These are phyloP conservation scores for Calonectria hawksworthii DNA, from an alignment of 2,329 filamentous ascomycete genomes.

Conservation along the genomic window DNA sequence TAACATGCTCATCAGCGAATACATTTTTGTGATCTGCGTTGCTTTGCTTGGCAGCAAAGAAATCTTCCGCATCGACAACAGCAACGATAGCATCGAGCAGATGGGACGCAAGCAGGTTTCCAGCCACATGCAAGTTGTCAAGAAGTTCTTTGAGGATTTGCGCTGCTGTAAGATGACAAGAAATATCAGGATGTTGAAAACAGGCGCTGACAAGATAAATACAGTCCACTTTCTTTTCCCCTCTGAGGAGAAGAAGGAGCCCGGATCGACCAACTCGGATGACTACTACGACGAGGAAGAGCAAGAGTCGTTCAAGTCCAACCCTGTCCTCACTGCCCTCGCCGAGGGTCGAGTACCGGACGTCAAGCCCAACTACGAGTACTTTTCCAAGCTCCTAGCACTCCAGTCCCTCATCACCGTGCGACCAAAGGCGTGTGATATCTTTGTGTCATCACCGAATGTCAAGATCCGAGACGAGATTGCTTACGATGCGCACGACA, in stretches of 20 bases:
- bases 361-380: conserved; percentile 73
- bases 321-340: conserved; percentile 73
- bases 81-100: conserved; percentile 59
- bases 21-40: conserved; percentile 66
- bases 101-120: conserved; percentile 76
- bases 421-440: conserved; percentile 70
- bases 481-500: conserved; percentile 60
- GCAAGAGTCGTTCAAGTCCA: conserved; percentile 72
- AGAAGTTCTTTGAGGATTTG: conserved; percentile 74
- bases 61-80: conserved; percentile 59
- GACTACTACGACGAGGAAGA: conserved; percentile 59
- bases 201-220: conserved; percentile 28
- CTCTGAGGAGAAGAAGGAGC: conserved; percentile 68
- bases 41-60: conserved; percentile 57
- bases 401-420: conserved; percentile 68
- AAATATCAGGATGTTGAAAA: neutral
- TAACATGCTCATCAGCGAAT: conserved; percentile 79
- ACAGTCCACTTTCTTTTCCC: conserved; percentile 73
- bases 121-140: conserved; percentile 79
- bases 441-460: conserved; percentile 69
- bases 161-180: conserved; percentile 69
- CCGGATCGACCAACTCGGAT: conserved; percentile 74
- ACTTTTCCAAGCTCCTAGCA: conserved; percentile 69
- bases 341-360: conserved; percentile 69
- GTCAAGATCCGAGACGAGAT: conserved; percentile 65